Base-by-base conservation (phyloP, 2,329 filamentous ascomycete species). In the Orbilia blumenaviensis region DNA sequence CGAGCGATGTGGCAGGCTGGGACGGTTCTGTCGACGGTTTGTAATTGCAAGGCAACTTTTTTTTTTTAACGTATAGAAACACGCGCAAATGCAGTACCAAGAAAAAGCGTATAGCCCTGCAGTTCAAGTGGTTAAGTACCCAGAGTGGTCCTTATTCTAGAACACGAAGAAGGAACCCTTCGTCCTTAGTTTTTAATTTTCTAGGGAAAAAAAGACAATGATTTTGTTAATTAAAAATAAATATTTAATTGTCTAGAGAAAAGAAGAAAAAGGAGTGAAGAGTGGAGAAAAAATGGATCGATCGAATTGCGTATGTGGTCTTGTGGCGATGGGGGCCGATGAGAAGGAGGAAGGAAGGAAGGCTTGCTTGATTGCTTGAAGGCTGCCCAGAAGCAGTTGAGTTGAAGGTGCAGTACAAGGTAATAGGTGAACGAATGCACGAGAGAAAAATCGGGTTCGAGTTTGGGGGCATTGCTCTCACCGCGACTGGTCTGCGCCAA, bases 401-500 rank as follows among this genome's bases (percentile, higher is more conserved):
- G 50, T 34, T 58, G 52, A 64, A 25, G 27, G 21, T 32, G 38
- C 18, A n/a, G 36, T 42, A n/a, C n/a, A n/a, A n/a, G n/a, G 38
- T 21, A 18, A 16, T 21, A 44, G 18, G n/a, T n/a, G n/a, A n/a
- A n/a, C n/a, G n/a, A n/a, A n/a, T n/a, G n/a, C n/a, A n/a, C n/a
- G 41, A 69, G 48, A 62, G 44, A 50, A 60, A 69, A 76, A 76
- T 58, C 36, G 56, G 54, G 36, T n/a, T 46, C 41, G 58, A 44
- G 63, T 46, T 58, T 42, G 52, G 63, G 72, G 72, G 72, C 63
- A 64, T 56, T 23, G 18, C 21, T 27, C 58, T 69, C 72, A 64
- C 64, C 72, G 72, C 72, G 72, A 69, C 72, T 52, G 46, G 36
- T 27, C 50, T 27, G 58, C 18, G 72, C 72, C 72, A 76, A 76